Conservation (phyloP, 257 asterid genomes). For the Solanum dulcamara region DNA sequence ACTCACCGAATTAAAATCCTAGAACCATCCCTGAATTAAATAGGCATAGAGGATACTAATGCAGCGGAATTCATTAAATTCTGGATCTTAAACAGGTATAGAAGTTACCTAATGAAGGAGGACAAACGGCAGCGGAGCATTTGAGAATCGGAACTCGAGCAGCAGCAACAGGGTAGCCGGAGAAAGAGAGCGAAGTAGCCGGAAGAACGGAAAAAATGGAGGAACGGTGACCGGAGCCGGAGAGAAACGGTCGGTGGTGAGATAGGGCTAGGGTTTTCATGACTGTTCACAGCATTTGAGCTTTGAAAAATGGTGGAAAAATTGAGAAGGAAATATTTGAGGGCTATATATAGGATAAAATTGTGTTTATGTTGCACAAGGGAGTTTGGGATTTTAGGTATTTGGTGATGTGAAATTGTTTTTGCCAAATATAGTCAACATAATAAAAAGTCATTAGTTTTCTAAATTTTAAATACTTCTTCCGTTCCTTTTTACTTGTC, state of each 20-base stretch:
- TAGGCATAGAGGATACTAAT: neutral
- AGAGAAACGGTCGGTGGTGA: constrained; percentile 11
- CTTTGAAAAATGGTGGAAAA: neutral
- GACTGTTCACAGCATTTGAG: neutral
- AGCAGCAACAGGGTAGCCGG: neutral
- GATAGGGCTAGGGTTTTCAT: constrained; percentile 49
- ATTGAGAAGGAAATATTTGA: neutral
- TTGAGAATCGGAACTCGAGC: neutral
- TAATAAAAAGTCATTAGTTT: too few species aligned
- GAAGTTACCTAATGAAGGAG: constrained; percentile 32
- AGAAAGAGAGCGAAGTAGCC: constrained; percentile 13
- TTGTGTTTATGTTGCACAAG: too few species aligned
- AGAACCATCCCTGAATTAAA: neutral
- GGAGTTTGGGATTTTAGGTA: too few species aligned
- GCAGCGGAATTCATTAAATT: neutral
- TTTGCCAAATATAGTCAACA: too few species aligned
- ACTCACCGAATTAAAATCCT: neutral
- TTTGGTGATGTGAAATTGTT: too few species aligned
- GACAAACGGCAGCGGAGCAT: constrained; percentile 5
- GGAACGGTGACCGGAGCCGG: constrained; percentile 4
- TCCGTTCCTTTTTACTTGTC: too few species aligned
- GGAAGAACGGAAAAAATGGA: constrained; percentile 13
- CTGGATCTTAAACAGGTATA: neutral
- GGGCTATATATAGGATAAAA: too few species aligned
- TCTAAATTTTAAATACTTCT: too few species aligned